phyloP scores from a whole-genome alignment of 805 yeast species.

The Sugiyamaella boreocaroliniensis region DNA sequence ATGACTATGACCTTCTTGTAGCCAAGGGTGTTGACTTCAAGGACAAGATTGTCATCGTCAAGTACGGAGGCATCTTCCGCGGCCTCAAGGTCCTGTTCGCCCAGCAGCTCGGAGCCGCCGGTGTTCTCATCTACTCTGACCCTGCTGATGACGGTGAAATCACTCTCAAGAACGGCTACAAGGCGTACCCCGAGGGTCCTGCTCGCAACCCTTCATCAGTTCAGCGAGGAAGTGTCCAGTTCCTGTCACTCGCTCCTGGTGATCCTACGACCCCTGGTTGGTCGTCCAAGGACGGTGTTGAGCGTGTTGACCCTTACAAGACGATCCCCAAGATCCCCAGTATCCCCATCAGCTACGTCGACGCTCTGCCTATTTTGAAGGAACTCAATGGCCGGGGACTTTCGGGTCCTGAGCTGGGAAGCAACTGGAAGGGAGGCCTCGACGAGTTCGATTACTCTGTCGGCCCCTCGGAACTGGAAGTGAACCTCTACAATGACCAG shows the following conservation, averaged over 20 bases:
- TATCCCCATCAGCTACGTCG: constrained; percentile 59
- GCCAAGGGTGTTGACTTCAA: constrained; percentile 42
- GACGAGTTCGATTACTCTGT: constrained; percentile 41
- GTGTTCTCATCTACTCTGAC: constrained; percentile 61
- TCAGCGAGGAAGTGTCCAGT: constrained; percentile 71
- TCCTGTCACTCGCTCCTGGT: constrained; percentile 56
- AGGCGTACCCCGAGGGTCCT: constrained; percentile 67
- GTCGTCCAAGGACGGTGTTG: constrained; percentile 46
- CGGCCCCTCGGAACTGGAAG: constrained; percentile 43
- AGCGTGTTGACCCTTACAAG: constrained; percentile 43
- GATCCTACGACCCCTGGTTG: constrained; percentile 75
- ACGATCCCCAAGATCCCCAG: constrained; percentile 62
- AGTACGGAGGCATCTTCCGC: constrained; percentile 62
- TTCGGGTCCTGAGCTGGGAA: constrained; percentile 34
- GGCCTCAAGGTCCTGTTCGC: constrained; percentile 75
- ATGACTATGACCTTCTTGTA: constrained; percentile 48
- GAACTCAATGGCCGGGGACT: constrained; percentile 54
- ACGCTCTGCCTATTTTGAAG: constrained; percentile 55
- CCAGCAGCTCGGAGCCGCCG: constrained; percentile 61
- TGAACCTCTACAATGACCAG: constrained; percentile 56
- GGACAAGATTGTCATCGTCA: constrained; percentile 57
- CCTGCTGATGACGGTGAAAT: constrained; percentile 52
- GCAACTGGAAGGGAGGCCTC: constrained; percentile 43
- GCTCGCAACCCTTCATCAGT: constrained; percentile 72
- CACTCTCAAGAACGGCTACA: constrained; percentile 49